Conservation (phyloP, 2,329 filamentous ascomycete species). For the Ascomycota sp. region DNA sequence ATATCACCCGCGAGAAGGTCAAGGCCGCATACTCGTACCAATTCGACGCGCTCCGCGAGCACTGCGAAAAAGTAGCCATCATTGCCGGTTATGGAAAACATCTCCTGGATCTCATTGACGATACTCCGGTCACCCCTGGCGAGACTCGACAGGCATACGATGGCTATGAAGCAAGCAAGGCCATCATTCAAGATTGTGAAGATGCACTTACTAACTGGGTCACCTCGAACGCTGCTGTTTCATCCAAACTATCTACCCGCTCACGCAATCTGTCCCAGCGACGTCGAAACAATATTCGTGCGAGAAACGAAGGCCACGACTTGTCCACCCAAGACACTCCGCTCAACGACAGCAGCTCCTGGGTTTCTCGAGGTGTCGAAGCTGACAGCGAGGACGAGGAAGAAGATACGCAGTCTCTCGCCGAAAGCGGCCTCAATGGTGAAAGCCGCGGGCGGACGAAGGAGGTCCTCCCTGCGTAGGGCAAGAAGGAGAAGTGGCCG, state of each 20-base stretch:
- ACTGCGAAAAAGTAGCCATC: conserved; percentile 94
- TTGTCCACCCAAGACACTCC: conserved; percentile 64
- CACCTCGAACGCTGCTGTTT: conserved; percentile 67
- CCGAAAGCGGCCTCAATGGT: conserved; percentile 28
- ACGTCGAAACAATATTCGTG: conserved; percentile 47
- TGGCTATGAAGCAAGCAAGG: conserved; percentile 94
- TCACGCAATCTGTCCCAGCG: conserved; percentile 73
- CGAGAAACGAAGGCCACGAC: conserved; percentile 50
- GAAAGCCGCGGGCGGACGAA: conserved; percentile 34
- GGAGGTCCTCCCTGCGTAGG: conserved; percentile 24
- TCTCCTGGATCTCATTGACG: conserved; percentile 86
- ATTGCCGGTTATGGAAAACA: conserved; percentile 97
- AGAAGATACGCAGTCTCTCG: conserved; percentile 26
- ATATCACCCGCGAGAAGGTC: conserved; percentile 98
- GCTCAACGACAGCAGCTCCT: conserved; percentile 57
- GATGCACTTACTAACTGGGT: conserved; percentile 96
- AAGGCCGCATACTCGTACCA: conserved; percentile 97
- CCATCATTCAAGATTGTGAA: conserved; percentile 97
- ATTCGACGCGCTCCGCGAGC: conserved; percentile 89
- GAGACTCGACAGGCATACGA: conserved; percentile 93
- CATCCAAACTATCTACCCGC: conserved; percentile 66
- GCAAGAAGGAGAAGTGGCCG: too few species aligned
- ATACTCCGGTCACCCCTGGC: conserved; percentile 87
- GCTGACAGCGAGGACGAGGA: conserved; percentile 39
- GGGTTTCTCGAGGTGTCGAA: conserved; percentile 53